phyloP scores from a whole-genome alignment of 495 filamentous ascomycete species.

The Aspergillus affinis region DNA sequence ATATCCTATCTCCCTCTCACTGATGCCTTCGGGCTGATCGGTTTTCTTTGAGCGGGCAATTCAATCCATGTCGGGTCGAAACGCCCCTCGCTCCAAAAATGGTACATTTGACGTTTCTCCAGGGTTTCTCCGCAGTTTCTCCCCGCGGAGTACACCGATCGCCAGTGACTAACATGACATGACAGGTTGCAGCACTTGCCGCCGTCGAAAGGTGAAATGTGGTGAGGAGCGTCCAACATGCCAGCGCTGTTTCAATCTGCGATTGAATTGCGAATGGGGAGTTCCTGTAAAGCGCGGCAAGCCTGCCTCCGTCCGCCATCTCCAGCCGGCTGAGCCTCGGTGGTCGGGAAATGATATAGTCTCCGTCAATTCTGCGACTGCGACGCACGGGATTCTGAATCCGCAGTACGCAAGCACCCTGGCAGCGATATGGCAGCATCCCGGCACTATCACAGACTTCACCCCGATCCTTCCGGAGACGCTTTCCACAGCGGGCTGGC shows the following conservation, averaged over 20 bases:
- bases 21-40: conserved; percentile 19
- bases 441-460: conserved; percentile 1
- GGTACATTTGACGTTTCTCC: conserved; percentile 22
- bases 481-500: conserved; percentile 8
- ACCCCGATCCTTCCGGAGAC: conserved; percentile 12
- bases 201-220: conserved; percentile 57
- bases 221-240: conserved; percentile 54
- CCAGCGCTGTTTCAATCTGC: conserved; percentile 39
- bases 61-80: conserved; percentile 41
- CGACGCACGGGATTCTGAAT: conserved; percentile 1
- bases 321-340: conserved; percentile 29
- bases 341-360: conserved; percentile 4
- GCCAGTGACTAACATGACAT: neutral
- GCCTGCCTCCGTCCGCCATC: conserved; percentile 29
- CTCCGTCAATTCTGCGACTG: neutral
- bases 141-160: too few relatives aligned
- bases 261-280: conserved; percentile 41
- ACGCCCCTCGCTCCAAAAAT: conserved; percentile 49
- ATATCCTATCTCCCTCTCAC: neutral
- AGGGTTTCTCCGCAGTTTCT: neutral
- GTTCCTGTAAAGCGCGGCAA: conserved; percentile 33
- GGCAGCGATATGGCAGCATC: conserved; percentile 3
- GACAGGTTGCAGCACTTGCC: conserved; percentile 52
- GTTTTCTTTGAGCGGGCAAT: conserved; percentile 21
- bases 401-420: conserved; percentile 8